These are phyloP conservation scores for Extremus antarcticus DNA, from an alignment of 495 filamentous ascomycete species.

Conservation along the genomic window DNA sequence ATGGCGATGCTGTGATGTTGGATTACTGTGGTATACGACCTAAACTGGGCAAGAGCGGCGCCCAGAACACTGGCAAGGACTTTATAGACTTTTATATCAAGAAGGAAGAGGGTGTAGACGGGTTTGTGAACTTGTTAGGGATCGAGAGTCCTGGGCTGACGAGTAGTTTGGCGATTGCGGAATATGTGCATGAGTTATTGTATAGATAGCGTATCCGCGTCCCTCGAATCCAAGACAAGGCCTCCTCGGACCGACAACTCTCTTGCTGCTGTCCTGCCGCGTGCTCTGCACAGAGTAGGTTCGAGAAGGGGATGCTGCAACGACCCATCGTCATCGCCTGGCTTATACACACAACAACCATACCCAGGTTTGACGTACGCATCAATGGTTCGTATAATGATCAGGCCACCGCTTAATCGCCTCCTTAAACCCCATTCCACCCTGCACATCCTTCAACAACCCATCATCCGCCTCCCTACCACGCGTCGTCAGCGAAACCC, in stretches of 20 bases:
- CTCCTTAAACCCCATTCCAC: slow-evolving; percentile 46
- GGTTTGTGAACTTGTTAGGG: slow-evolving; percentile 86
- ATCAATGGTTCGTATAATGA: slow-evolving; percentile 1
- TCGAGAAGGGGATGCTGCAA: too few species aligned
- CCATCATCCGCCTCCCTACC: slow-evolving; percentile 43
- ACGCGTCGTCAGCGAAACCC: too few species aligned
- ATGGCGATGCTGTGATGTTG: slow-evolving; percentile 52
- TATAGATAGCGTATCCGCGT: too few species aligned
- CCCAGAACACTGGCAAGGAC: slow-evolving; percentile 44
- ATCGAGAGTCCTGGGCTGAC: slow-evolving; percentile 96
- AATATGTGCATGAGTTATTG: slow-evolving; percentile 64
- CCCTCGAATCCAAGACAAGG: too few species aligned
- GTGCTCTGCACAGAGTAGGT: too few species aligned
- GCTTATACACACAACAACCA: too few species aligned
- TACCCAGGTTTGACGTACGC: neutral
- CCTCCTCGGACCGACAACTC: too few species aligned
- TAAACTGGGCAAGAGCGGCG: slow-evolving; percentile 56
- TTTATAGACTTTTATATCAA: slow-evolving; percentile 81
- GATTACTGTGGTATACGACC: slow-evolving; percentile 90
- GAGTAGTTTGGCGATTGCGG: slow-evolving; percentile 76
- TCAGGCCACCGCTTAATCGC: slow-evolving; percentile 39
- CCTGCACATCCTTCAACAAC: slow-evolving; percentile 47
- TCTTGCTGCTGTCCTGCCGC: too few species aligned
- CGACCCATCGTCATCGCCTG: too few species aligned
- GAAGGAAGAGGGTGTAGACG: slow-evolving; percentile 67